These are phyloP conservation scores for Petunia axillaris DNA, from an alignment of 257 asterid genomes.

Conservation along the genomic window DNA sequence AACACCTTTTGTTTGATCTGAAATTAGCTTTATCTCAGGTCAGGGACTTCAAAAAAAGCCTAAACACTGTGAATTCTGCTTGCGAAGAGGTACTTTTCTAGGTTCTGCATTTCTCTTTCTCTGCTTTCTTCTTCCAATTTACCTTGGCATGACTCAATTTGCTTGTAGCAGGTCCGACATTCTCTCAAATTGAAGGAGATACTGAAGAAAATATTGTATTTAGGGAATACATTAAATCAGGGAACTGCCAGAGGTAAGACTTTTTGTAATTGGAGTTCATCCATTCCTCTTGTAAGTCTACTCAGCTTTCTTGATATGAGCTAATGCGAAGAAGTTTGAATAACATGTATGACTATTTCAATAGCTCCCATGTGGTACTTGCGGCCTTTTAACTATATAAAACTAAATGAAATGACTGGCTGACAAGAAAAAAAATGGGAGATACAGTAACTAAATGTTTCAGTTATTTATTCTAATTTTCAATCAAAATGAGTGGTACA, in stretches of 20 bases:
- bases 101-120: slow-evolving; percentile 14
- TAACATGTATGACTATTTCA: not conserved
- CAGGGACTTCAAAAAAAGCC: slow-evolving; percentile 79
- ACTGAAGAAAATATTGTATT: slow-evolving; percentile 77
- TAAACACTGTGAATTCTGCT: slow-evolving; percentile 82
- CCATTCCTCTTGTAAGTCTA: slow-evolving; percentile 2
- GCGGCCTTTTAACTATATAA: slow-evolving; percentile 10
- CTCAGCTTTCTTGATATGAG: not conserved
- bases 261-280: slow-evolving; percentile 7
- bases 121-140: slow-evolving; percentile 23
- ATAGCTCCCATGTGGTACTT: slow-evolving; percentile 2
- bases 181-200: slow-evolving; percentile 92
- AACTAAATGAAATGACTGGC: not conserved
- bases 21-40: slow-evolving; percentile 51
- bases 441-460: not conserved
- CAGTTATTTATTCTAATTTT: slow-evolving; percentile 10
- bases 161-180: slow-evolving; percentile 71
- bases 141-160: slow-evolving; percentile 28
- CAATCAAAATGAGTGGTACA: slow-evolving; percentile 8
- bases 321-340: not conserved
- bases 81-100: slow-evolving; percentile 83
- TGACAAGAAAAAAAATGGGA: not conserved
- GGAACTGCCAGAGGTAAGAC: slow-evolving; percentile 98
- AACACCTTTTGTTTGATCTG: slow-evolving; percentile 32
- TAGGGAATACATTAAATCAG: slow-evolving; percentile 94